Evolutionary conservation across 805 yeast species (phyloP).

Genomic region (Nakazawaea molendinolei): DNA sequence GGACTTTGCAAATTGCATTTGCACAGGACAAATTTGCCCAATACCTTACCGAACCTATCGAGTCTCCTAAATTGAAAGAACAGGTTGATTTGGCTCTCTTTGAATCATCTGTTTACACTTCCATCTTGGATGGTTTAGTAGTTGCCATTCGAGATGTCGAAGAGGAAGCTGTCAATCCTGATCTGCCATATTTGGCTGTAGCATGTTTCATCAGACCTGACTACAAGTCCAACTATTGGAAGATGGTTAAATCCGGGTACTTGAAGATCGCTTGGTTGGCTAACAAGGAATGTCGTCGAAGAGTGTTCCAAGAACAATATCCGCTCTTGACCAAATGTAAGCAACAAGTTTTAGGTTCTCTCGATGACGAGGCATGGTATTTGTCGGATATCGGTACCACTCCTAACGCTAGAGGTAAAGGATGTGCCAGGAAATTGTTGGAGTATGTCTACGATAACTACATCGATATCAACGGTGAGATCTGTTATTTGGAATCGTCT

Average conservation of each 20-base stretch:
- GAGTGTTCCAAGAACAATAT: conserved; percentile 44
- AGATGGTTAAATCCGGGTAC: conserved; percentile 46
- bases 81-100: conserved; percentile 35
- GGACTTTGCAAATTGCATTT: conserved; percentile 27
- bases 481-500: conserved; percentile 45
- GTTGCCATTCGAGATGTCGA: conserved; percentile 41
- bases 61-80: conserved; percentile 23
- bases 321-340: conserved; percentile 43
- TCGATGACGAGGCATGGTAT: conserved; percentile 33
- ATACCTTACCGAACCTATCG: conserved; percentile 24
- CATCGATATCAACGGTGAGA: conserved; percentile 33
- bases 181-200: conserved; percentile 40
- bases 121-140: conserved; percentile 42
- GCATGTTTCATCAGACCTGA: conserved; percentile 48
- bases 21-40: conserved; percentile 27
- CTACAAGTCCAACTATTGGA: conserved; percentile 36
- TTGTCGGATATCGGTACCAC: conserved; percentile 40
- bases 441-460: conserved; percentile 40
- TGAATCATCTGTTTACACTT: conserved; percentile 45
- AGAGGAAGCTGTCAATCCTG: conserved; percentile 20
- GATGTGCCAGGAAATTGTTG: conserved; percentile 43
- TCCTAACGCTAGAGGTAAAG: conserved; percentile 47
- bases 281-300: conserved; percentile 40
- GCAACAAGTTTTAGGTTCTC: conserved; percentile 36
- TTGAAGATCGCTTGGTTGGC: conserved; percentile 42